These are phyloP conservation scores for Calocera viscosa DNA, from an alignment of 768 basidiomycete species.

Conservation along the genomic window DNA sequence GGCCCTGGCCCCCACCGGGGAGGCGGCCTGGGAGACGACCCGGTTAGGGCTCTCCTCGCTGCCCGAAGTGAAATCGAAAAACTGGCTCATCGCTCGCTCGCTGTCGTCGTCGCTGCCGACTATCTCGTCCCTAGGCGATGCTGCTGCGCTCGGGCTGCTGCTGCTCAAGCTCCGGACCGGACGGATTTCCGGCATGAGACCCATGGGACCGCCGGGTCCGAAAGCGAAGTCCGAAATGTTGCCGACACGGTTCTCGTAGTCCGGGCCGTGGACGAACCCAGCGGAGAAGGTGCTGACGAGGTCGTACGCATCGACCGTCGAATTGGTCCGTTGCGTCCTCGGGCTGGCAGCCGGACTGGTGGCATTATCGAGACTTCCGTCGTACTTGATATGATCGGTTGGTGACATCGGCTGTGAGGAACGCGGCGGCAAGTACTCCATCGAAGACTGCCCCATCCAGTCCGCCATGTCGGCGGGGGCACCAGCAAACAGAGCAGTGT, in stretches of 20 bases:
- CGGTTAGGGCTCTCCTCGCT: background rate
- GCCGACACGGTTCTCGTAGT: background rate
- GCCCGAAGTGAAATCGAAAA: conserved; percentile 1
- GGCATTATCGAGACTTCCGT: background rate
- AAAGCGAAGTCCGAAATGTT: background rate
- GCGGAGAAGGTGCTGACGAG: background rate
- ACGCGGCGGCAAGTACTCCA: background rate
- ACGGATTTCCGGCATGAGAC: background rate
- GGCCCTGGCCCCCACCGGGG: background rate
- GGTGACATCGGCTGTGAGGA: background rate
- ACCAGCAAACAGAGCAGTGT: background rate
- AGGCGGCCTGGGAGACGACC: background rate
- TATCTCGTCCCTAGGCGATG: background rate
- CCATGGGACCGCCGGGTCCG: background rate
- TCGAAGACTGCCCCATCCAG: background rate
- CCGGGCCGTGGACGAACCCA: background rate
- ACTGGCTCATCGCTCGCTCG: conserved; percentile 4
- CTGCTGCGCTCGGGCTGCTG: background rate
- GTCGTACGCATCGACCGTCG: background rate
- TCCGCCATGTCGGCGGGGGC: background rate
- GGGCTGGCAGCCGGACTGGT: background rate
- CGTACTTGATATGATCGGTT: background rate
- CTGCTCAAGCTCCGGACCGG: background rate
- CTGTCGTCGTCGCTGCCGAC: background rate
- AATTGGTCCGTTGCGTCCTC: background rate